A percentile compares a stretch with the other conserved stretches of the same genome.
Conservation (phyloP, 2,329 filamentous ascomycete species). For the Scedosporium boydii region DNA sequence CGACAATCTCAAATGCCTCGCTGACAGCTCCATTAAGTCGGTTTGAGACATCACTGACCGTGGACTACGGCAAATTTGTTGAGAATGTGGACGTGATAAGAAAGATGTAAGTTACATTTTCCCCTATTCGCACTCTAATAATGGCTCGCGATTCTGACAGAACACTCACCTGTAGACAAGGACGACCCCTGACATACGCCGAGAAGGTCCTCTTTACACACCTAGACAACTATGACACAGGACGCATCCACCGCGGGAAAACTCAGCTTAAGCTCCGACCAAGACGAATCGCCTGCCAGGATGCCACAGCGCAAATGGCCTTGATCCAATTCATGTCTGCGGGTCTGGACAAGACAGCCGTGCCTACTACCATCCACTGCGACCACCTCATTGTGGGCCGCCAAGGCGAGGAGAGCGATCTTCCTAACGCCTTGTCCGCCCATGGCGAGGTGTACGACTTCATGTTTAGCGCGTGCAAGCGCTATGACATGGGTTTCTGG, state of each 20-base stretch:
- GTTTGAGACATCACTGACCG: too few relatives aligned
- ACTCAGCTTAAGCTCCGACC: slow-evolving; percentile 96
- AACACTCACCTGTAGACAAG: too few relatives aligned
- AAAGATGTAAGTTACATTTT: too few relatives aligned
- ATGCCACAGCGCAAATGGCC: slow-evolving; percentile 99
- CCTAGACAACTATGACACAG: slow-evolving; percentile 89
- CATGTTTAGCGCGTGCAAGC: slow-evolving; percentile 83
- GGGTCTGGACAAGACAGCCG: slow-evolving; percentile 89
- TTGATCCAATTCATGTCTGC: slow-evolving; percentile 99
- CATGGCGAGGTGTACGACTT: slow-evolving; percentile 99
- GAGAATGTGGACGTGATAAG: too few relatives aligned
- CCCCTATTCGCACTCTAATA: too few relatives aligned
- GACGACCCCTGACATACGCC: slow-evolving; percentile 78
- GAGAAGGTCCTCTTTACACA: slow-evolving; percentile 99
- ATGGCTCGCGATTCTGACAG: too few relatives aligned
- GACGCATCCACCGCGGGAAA: slow-evolving; percentile 90
- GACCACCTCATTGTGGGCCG: slow-evolving; percentile 99
- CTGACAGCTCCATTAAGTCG: too few relatives aligned
- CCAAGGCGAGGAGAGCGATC: slow-evolving; percentile 85
- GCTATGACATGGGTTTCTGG: slow-evolving; percentile 99
- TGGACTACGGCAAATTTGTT: too few relatives aligned
- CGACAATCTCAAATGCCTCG: too few relatives aligned
- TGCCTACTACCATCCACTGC: slow-evolving; percentile 93
- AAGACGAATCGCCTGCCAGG: slow-evolving; percentile 97
- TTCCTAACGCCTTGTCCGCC: slow-evolving; percentile 79